A percentile compares a stretch with the other conserved stretches of the same genome.
Evolutionary conservation across 164 flowering plant genomes (phyloP).

Genomic region (Aristolochia fimbriata): DNA sequence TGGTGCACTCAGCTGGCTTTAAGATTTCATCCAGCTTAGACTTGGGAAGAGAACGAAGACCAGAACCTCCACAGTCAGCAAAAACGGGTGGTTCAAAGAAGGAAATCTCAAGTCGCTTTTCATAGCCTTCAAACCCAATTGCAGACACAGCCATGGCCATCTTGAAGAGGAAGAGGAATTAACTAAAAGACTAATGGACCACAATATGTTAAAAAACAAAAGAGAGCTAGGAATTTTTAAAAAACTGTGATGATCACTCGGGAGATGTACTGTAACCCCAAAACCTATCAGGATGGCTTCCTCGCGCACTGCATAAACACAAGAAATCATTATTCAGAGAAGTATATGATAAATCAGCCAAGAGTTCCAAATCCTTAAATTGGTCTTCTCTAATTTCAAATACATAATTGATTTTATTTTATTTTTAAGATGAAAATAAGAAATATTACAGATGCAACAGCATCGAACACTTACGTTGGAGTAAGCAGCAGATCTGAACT

Average conservation of each 20-base stretch:
- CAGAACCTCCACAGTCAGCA: slow-evolving; percentile 47
- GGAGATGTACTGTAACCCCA: slow-evolving; percentile 4
- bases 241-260: not conserved
- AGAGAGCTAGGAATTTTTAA: not conserved
- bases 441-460: not conserved
- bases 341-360: not conserved
- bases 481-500: slow-evolving; percentile 39
- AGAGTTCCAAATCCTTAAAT: not conserved
- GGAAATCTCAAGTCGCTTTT: slow-evolving; percentile 74
- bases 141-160: slow-evolving; percentile 52
- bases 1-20: slow-evolving; percentile 70
- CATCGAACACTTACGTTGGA: slow-evolving; percentile 23
- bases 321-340: not conserved
- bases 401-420: not conserved
- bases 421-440: not conserved
- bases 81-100: slow-evolving; percentile 52
- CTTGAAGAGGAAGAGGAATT: slow-evolving; percentile 5
- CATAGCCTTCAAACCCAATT: slow-evolving; percentile 88
- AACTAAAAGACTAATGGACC: slow-evolving; percentile 2
- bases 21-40: slow-evolving; percentile 62
- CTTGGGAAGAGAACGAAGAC: slow-evolving; percentile 53
- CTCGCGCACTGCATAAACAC: slow-evolving; percentile 65
- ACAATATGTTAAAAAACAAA: slow-evolving; percentile 4
- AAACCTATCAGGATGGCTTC: slow-evolving; percentile 71
- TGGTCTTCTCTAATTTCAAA: too few species aligned